Base-by-base conservation (phyloP, 2,329 filamentous ascomycete species). In the Fusarium algeriense region DNA sequence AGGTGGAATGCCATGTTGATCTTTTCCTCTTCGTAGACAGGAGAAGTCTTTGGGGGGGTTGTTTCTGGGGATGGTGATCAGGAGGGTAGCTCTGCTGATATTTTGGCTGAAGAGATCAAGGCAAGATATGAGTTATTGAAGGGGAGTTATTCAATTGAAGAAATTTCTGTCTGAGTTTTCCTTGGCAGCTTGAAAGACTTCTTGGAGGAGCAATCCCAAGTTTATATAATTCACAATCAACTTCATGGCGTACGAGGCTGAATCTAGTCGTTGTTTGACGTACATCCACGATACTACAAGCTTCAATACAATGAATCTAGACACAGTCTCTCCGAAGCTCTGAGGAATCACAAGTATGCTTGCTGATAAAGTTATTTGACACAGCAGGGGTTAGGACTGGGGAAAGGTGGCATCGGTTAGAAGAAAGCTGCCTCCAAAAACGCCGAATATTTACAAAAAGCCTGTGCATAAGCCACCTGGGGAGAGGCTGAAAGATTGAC, bases 401-500 rank as follows among this genome's bases (percentile, higher is more conserved):
- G 23, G n/a, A 13, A n/a, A 26, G 48, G 20, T 26, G 1, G 20
- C 17, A 37, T 37, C 32, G 20, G 0, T 15, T n/a, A 6, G 32
- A 6, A 0, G 20, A 12, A 17, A 30, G 14, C 17, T 0, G 7
- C 34, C 3, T 7, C 9, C 4, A 4, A 3, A 30, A 26, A 53
- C 35, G 14, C 35, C 49, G 3, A 30, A 53, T 41, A 30, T 3
- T 20, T 5, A 41, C 49, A 53, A 3, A 53, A 41, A 10, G 49
- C 49, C 34, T 7, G n/a, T 20, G 23, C 49, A 41, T 53, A 13
- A 10, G 35, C 7, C 12, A 30, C 2, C 17, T 17, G 15, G 8
- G 34, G 8, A n/a, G 17, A 5, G 2, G 13, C 23, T 52, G 23
- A 28, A 38, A 28, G 13, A 8, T 2, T 1, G 8, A 2, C 17